Evolutionary conservation across 352 stramenopile species (phyloP).

Genomic region (Phytopythium vexans): DNA sequence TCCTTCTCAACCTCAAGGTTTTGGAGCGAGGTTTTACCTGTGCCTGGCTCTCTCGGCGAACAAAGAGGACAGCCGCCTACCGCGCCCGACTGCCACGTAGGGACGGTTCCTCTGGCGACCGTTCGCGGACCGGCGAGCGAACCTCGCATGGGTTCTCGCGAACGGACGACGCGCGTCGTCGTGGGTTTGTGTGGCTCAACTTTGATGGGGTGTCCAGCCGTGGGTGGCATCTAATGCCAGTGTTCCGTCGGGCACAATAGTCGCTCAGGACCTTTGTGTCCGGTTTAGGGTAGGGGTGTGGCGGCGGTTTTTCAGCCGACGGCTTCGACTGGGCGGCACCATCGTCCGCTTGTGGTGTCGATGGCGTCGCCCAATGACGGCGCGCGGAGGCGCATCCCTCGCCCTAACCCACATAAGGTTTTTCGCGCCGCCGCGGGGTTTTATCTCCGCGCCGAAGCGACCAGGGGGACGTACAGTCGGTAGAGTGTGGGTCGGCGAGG

Average conservation of each 20-base stretch:
- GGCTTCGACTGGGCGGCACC: background rate
- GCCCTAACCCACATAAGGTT: background rate
- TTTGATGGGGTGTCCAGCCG: too few species aligned
- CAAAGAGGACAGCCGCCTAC: background rate
- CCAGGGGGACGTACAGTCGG: background rate
- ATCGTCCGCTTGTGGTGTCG: background rate
- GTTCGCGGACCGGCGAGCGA: background rate
- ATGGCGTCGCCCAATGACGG: background rate
- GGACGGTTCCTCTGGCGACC: background rate
- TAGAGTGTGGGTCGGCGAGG: background rate
- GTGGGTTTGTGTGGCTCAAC: too few species aligned
- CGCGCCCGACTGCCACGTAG: slow-evolving; percentile 3
- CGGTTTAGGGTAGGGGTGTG: background rate
- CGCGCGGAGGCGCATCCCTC: too few species aligned
- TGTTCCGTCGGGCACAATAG: background rate
- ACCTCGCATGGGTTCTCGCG: background rate
- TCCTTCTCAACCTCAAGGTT: background rate
- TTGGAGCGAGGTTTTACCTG: background rate
- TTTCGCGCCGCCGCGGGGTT: background rate
- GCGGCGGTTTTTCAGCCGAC: background rate
- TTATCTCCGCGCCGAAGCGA: background rate
- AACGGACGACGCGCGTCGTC: background rate
- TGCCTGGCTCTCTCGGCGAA: background rate
- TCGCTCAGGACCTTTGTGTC: background rate
- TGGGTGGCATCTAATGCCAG: too few species aligned